Percentiles rank a stretch among this genome's conserved stretches.
Conservation (phyloP, 1,284 basidiomycete genomes). For the Melampsora americana region DNA sequence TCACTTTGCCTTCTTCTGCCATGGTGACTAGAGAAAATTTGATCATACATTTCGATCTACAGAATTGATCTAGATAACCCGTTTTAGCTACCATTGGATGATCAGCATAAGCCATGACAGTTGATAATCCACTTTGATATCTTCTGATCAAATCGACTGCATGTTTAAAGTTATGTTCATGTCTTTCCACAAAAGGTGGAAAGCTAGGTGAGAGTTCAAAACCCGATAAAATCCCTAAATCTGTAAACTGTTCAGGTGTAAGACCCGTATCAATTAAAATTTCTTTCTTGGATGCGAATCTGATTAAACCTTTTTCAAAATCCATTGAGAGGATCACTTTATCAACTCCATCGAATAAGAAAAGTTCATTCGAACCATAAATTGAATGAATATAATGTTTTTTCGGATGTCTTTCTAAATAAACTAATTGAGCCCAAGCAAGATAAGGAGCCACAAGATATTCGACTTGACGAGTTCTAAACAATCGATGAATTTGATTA, state of each 20-base stretch:
- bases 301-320: slow-evolving; percentile 68
- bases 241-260: slow-evolving; percentile 87
- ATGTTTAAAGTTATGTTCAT: slow-evolving; percentile 71
- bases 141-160: slow-evolving; percentile 78
- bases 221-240: slow-evolving; percentile 85
- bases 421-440: slow-evolving; percentile 90
- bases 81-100: slow-evolving; percentile 72
- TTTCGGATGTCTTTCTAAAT: slow-evolving; percentile 87
- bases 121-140: slow-evolving; percentile 33
- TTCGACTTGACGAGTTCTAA: slow-evolving; percentile 91
- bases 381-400: slow-evolving; percentile 85
- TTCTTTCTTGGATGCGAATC: slow-evolving; percentile 75
- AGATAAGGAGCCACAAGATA: slow-evolving; percentile 94
- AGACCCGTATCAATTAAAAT: slow-evolving; percentile 74
- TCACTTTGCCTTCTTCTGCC: slow-evolving; percentile 76
- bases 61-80: slow-evolving; percentile 81
- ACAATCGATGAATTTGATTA: slow-evolving; percentile 84
- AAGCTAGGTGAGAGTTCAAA: slow-evolving; percentile 82
- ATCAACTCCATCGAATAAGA: slow-evolving; percentile 81
- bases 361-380: slow-evolving; percentile 81
- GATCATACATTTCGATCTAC: slow-evolving; percentile 84
- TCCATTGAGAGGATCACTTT: slow-evolving; percentile 72
- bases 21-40: slow-evolving; percentile 87
- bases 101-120: slow-evolving; percentile 52
- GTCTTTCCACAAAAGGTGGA: slow-evolving; percentile 66